phyloP scores from a whole-genome alignment of 1,284 basidiomycete genomes.

The Wallemia ichthyophaga region DNA sequence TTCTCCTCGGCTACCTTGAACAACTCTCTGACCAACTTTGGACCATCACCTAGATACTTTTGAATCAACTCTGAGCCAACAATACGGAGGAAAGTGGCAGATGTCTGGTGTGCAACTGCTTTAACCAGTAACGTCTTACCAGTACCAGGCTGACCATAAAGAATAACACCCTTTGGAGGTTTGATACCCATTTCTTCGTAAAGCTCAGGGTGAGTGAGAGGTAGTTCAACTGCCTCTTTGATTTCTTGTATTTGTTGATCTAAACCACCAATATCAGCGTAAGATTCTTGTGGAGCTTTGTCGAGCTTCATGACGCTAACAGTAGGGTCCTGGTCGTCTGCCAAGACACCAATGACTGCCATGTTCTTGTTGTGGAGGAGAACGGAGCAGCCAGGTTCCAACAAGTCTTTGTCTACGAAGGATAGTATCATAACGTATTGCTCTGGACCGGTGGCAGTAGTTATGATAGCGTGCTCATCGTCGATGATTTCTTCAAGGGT shows the following conservation, averaged over 20 bases:
- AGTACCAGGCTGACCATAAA: slow-evolving; percentile 94
- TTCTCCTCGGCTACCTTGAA: slow-evolving; percentile 95
- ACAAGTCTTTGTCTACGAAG: slow-evolving; percentile 91
- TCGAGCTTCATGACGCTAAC: slow-evolving; percentile 97
- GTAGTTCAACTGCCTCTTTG: slow-evolving; percentile 96
- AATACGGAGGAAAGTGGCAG: slow-evolving; percentile 88
- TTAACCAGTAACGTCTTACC: slow-evolving; percentile 96
- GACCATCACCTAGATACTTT: slow-evolving; percentile 87
- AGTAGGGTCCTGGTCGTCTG: slow-evolving; percentile 90
- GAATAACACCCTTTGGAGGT: slow-evolving; percentile 94
- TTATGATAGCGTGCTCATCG: slow-evolving; percentile 98
- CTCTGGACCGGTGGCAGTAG: slow-evolving; percentile 77
- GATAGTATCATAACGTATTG: slow-evolving; percentile 97
- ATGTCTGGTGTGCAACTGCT: slow-evolving; percentile 95
- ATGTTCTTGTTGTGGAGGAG: slow-evolving; percentile 90
- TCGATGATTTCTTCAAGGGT: slow-evolving; percentile 98
- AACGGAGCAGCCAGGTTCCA: slow-evolving; percentile 89
- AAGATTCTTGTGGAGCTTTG: slow-evolving; percentile 95
- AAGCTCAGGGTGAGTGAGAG: slow-evolving; percentile 86
- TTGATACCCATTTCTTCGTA: slow-evolving; percentile 99
- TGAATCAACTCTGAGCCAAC: slow-evolving; percentile 96
- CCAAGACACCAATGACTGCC: slow-evolving; percentile 75
- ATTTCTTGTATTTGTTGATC: slow-evolving; percentile 96
- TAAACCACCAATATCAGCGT: slow-evolving; percentile 91
- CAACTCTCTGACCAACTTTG: slow-evolving; percentile 76